Conservation (phyloP, 2,329 filamentous ascomycete species). For the Metarhizium sp. region DNA sequence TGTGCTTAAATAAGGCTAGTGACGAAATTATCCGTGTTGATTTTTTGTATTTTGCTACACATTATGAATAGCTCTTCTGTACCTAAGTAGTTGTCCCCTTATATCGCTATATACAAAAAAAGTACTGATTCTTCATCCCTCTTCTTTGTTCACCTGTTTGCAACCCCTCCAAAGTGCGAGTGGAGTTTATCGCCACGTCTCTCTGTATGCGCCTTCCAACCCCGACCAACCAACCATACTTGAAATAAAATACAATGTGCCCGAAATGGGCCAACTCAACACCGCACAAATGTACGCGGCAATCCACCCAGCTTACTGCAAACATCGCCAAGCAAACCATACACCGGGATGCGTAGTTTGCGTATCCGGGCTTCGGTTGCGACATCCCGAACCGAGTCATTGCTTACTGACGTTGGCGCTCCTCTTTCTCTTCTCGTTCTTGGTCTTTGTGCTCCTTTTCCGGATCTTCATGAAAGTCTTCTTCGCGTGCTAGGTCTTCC, state of each 20-base stretch:
- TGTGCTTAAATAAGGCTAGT: too few species aligned
- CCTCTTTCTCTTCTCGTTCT: background rate
- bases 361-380: background rate
- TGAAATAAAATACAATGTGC: background rate
- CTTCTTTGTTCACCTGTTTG: background rate
- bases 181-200: background rate
- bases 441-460: background rate
- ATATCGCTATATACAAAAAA: background rate
- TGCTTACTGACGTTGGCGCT: background rate
- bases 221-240: background rate
- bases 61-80: too few species aligned
- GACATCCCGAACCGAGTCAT: background rate
- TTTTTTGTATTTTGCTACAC: too few species aligned
- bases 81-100: too few species aligned
- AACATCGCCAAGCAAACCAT: background rate
- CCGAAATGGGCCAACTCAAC: background rate
- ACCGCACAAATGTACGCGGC: background rate
- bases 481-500: constrained; percentile 28
- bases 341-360: background rate
- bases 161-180: background rate
- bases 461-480: constrained; percentile 5
- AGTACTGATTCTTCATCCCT: background rate
- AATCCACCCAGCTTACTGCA: background rate
- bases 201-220: background rate
- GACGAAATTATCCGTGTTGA: background rate